Evolutionary conservation across 331 rosid genomes (phyloP), one percentile per base, ranked within the genome.

Genomic region (Dryas integrifolia): DNA sequence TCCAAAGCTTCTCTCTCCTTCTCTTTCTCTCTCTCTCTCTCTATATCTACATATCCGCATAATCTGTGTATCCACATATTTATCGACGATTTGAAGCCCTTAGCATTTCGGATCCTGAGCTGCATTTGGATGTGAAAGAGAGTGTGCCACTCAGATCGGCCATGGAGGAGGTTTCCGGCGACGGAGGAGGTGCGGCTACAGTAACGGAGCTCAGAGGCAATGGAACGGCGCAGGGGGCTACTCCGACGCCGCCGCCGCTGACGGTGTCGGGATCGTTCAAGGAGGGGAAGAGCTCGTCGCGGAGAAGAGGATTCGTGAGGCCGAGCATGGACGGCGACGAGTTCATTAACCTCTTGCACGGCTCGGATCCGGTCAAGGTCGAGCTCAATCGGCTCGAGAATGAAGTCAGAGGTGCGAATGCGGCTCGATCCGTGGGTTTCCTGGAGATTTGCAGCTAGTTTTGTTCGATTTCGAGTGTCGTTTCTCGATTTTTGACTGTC

Each of bases 341-440:
- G 89, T 86, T 95, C 82, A 66, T 95, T 53, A 92, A 92, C 84
- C 70, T 95, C 58, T 58, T 95, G 72, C 98, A 90, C 86, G 99
- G 99, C 64, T 95, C 98, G 94, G 98, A 95, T 95, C 98, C 98
- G 90, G 99, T 95, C 72, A 95, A 92, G 84, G 86, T 95, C 73
- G 99, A 95, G 94, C 99, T 95, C 72, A 95, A 92, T 88, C 92
- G 99, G 68, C 91, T 92, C 46, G 99, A 92, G 85, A 95, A 95
- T 79, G 99, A 95, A 84, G 99, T 95, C 72, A 86, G 93, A 95
- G 99, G 99, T 95, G 81, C 50, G 79, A 95, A 92, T 90, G 98
- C 72, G 70, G 89, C 71, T 91, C 93, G 99, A 95, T 95, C 99
- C 80, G 81, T 44, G 70, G 72, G 41, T 79, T 86, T 84, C 63